These are phyloP conservation scores for Vaccinium myrtillus DNA, from an alignment of 148 eudicot species.

Conservation along the genomic window DNA sequence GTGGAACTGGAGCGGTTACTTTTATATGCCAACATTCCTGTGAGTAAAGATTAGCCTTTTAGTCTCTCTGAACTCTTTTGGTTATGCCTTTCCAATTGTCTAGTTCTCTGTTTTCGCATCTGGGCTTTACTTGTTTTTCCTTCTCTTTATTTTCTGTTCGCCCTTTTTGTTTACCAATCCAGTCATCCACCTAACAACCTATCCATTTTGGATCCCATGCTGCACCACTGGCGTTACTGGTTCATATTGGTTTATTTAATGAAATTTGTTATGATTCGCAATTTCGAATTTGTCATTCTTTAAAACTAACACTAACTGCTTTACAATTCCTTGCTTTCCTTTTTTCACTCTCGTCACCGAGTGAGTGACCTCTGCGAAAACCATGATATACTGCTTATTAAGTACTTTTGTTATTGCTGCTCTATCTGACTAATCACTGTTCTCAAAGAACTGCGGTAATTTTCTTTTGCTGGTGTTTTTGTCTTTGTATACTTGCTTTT, in stretches of 20 bases:
- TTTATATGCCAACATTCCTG: constrained; percentile 75
- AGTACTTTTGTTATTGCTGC: neutral
- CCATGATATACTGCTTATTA: neutral
- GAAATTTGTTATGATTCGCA: neutral
- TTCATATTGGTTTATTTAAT: neutral
- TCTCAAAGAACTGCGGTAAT: neutral
- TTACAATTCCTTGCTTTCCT: constrained; percentile 9
- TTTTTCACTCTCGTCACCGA: neutral
- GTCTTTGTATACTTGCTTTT: too few relatives aligned
- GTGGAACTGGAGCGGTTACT: constrained; percentile 71
- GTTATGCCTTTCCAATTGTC: neutral
- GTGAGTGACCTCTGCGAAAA: neutral
- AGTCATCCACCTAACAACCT: neutral
- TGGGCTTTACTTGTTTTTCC: neutral
- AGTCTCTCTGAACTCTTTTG: constrained; percentile 4
- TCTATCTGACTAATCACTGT: neutral
- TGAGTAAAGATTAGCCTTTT: constrained; percentile 41
- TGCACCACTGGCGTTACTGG: neutral
- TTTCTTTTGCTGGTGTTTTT: neutral
- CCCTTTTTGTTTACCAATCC: neutral
- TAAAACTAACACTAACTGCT: neutral
- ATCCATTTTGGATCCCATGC: neutral
- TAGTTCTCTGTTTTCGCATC: neutral
- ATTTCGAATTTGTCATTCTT: neutral
- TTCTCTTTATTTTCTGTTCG: neutral